phyloP scores from a whole-genome alignment of 305 asterid genomes.

The Lippia alba region DNA sequence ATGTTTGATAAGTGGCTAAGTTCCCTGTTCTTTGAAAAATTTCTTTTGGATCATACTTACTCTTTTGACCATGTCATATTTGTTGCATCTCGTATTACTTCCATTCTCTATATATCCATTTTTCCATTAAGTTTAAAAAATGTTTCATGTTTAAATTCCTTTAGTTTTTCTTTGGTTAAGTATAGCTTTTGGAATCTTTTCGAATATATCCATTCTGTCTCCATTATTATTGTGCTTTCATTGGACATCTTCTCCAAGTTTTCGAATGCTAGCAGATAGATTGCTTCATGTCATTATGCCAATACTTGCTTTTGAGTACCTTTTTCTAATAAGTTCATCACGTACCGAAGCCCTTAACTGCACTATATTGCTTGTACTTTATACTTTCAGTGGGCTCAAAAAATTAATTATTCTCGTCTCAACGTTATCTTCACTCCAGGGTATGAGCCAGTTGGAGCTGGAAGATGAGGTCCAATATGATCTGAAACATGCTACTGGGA shows the following conservation, averaged over 20 bases:
- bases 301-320: conserved; percentile 16
- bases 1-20: conserved; percentile 4
- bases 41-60: conserved; percentile 1
- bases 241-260: neutral
- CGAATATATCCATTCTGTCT: conserved; percentile 11
- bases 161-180: neutral
- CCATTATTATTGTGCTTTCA: neutral
- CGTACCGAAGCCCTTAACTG: conserved; percentile 2
- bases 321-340: neutral
- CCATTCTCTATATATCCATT: neutral
- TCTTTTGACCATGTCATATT: neutral
- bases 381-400: conserved; percentile 8
- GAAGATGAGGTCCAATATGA: conserved; percentile 97
- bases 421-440: conserved; percentile 53
- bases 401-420: neutral
- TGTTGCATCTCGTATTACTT: neutral
- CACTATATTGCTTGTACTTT: conserved; percentile 1
- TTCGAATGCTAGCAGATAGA: conserved; percentile 15
- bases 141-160: conserved; percentile 5
- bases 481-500: conserved; percentile 97
- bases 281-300: conserved; percentile 13
- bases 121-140: neutral
- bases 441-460: conserved; percentile 96
- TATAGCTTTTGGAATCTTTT: neutral
- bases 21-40: neutral